phyloP scores from a whole-genome alignment of 2,329 filamentous ascomycete species.

The Exophiala alcalophila region DNA sequence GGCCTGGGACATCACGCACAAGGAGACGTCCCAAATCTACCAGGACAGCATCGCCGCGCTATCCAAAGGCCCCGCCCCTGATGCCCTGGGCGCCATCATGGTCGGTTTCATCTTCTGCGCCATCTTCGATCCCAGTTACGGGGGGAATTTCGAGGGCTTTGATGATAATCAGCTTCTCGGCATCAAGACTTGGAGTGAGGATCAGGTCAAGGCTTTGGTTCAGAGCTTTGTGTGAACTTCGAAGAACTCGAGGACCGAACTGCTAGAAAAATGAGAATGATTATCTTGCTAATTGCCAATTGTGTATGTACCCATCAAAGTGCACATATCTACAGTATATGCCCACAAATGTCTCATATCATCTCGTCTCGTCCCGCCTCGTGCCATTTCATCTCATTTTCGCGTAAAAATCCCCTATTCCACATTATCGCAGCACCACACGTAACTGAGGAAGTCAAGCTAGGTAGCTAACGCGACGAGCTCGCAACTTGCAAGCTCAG shows the following conservation, averaged over 20 bases:
- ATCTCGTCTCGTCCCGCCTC: no score
- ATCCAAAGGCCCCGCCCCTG: constrained; percentile 22
- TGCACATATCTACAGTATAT: no score
- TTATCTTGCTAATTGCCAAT: no score
- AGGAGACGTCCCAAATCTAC: constrained; percentile 13
- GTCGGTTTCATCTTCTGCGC: constrained; percentile 34
- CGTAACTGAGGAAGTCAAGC: no score
- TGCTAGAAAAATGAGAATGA: no score
- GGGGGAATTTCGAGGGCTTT: constrained; percentile 31
- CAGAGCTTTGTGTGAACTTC: constrained; percentile 13
- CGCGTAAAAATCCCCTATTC: no score
- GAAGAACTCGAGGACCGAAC: neutral
- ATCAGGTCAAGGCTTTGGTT: constrained; percentile 35
- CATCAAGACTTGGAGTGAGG: constrained; percentile 35
- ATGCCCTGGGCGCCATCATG: constrained; percentile 26
- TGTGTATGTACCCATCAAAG: no score
- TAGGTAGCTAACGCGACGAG: no score
- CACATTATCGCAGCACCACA: no score
- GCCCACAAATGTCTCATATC: no score
- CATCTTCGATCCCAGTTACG: constrained; percentile 35
- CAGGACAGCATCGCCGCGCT: constrained; percentile 36
- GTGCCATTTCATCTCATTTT: no score
- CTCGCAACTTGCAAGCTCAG: no score
- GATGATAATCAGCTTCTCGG: constrained; percentile 43
- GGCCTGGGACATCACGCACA: constrained; percentile 22